Evolutionary conservation across 495 filamentous ascomycete genomes (phyloP), one percentile per base, ranked within the genome.

Genomic region (Penicillium turbatum): DNA sequence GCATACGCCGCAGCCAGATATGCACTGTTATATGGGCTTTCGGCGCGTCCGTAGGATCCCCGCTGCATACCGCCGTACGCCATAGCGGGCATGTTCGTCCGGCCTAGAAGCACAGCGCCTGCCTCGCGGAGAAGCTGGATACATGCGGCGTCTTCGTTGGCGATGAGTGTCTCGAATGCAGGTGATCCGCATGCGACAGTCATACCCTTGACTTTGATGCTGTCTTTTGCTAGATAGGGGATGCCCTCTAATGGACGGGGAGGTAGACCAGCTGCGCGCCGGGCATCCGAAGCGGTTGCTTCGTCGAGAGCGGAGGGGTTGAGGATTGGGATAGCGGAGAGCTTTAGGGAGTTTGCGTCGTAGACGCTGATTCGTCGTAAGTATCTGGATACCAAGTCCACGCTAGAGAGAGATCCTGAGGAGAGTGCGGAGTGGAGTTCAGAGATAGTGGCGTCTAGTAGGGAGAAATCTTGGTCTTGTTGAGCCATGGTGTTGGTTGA

Each of bases 141-240:
- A 10, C 88, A 83, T 27, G 72, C 68, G 5, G 85, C 81, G 72
- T 89, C 85, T 48, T 83, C 72, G 2, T 84, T 86, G 0, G 86
- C 81, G 9, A 84, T 66, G 36, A 79, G 78, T 4, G 76, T 82
- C 6, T 85, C 66, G 8, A 89, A 79, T 32, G 80, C 82, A 56
- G 72, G 77, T 24, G 72, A 78, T 16, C 74, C 76, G 29, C 61
- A 60, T 1, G 72, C 77, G 5, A 82, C 82, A 3, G 79, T 84
- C 66, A 86, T 81, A 70, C 87, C 86, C 48, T 79, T 76, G 50
- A 88, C 86, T 48, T 76, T 76, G 53, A 88, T 87, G 62, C 83
- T 89, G 68, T 89, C 84, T 70, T 88, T 89, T 53, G 87, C 78
- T 0, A 86, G 65, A 59, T 85, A 83, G 3, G 86, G 86, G 50